Conservation (phyloP, 176 grass and related monocot species). For the Triticum timopheevii region DNA sequence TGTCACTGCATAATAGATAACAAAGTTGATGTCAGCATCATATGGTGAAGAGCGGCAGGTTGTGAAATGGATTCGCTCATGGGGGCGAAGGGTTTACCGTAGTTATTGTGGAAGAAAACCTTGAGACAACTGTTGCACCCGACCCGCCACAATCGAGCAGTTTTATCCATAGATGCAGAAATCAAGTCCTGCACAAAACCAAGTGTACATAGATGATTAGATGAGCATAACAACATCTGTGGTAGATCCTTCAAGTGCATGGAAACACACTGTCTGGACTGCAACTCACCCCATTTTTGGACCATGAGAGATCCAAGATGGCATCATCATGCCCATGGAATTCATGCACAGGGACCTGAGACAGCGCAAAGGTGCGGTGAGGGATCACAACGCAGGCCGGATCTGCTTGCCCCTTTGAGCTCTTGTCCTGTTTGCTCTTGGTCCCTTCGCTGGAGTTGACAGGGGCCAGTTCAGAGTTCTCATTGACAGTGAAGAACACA, state of each 20-base stretch:
- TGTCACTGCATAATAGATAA: slow-evolving; percentile 68
- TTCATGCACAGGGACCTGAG: slow-evolving; percentile 63
- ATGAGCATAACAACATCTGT: slow-evolving; percentile 25
- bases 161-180: slow-evolving; percentile 88
- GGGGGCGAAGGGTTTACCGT: slow-evolving; percentile 48
- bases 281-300: slow-evolving; percentile 63
- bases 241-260: slow-evolving; percentile 15
- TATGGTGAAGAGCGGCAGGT: neutral
- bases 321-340: slow-evolving; percentile 65
- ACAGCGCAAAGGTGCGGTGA: slow-evolving; percentile 57
- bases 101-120: slow-evolving; percentile 79
- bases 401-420: slow-evolving; percentile 41
- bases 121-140: slow-evolving; percentile 67
- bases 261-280: neutral
- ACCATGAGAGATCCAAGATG: slow-evolving; percentile 94
- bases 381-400: slow-evolving; percentile 81
- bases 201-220: slow-evolving; percentile 27
- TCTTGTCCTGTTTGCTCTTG: slow-evolving; percentile 51
- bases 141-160: slow-evolving; percentile 76
- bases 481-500: slow-evolving; percentile 69
- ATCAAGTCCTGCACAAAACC: slow-evolving; percentile 58
- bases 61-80: no score
- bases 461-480: slow-evolving; percentile 60
- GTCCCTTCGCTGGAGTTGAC: slow-evolving; percentile 39
- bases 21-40: slow-evolving; percentile 13